Percentiles rank a stretch among this genome's conserved stretches.
Evolutionary conservation across 805 yeast genomes (phyloP).

Genomic region (Candida argentea): DNA sequence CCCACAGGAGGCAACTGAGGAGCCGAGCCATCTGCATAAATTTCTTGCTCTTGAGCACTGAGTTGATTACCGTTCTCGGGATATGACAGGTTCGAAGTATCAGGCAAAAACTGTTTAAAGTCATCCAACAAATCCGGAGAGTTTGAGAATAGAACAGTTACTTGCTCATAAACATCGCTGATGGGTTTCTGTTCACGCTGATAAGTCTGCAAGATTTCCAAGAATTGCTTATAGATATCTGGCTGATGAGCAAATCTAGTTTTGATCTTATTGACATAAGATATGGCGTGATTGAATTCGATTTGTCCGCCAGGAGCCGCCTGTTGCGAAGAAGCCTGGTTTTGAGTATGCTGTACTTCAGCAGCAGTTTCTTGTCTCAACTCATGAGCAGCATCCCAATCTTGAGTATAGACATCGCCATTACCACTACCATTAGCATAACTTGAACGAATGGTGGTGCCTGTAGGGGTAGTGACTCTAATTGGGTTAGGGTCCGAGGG

Average conservation of each 20-base stretch:
- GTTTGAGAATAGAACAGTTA: slow-evolving; percentile 75
- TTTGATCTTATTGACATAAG: slow-evolving; percentile 92
- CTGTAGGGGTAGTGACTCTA: slow-evolving; percentile 91
- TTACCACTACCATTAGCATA: slow-evolving; percentile 19
- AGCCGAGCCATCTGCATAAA: slow-evolving; percentile 15
- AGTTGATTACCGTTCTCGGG: slow-evolving; percentile 14
- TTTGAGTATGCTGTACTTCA: slow-evolving; percentile 11
- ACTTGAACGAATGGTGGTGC: slow-evolving; percentile 68
- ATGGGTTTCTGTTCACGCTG: slow-evolving; percentile 95
- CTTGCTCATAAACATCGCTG: slow-evolving; percentile 90
- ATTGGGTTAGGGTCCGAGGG: slow-evolving; percentile 89
- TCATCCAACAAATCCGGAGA: slow-evolving; percentile 94
- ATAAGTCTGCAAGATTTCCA: slow-evolving; percentile 92
- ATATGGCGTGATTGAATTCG: slow-evolving; percentile 94
- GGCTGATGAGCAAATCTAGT: slow-evolving; percentile 91
- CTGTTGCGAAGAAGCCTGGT: slow-evolving; percentile 7
- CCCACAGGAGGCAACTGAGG: slow-evolving; percentile 83
- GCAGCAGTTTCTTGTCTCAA: slow-evolving; percentile 9
- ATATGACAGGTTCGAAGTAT: slow-evolving; percentile 39
- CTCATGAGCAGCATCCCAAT: slow-evolving; percentile 10
- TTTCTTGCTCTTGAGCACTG: slow-evolving; percentile 13
- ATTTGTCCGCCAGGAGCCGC: slow-evolving; percentile 54
- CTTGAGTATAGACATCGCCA: slow-evolving; percentile 9
- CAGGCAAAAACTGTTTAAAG: slow-evolving; percentile 92
- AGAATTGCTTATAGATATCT: slow-evolving; percentile 86